These are phyloP conservation scores for Odontarrhena argentea DNA, from an alignment of 345 rosid genomes.

Conservation along the genomic window DNA sequence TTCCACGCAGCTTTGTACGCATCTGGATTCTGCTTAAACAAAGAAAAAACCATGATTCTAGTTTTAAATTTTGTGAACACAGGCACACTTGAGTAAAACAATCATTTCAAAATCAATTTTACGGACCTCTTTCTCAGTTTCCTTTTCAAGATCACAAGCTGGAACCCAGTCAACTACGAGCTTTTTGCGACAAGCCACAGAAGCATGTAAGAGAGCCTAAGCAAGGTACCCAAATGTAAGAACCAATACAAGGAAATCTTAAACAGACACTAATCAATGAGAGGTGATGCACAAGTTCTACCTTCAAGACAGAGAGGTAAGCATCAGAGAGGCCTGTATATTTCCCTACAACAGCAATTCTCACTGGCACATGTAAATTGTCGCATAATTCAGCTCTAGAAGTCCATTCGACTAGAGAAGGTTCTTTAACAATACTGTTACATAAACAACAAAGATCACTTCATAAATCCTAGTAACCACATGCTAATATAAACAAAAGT, in stretches of 20 bases:
- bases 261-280: neutral
- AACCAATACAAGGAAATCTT: constrained; percentile 1
- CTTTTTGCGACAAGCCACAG: constrained; percentile 68
- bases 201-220: constrained; percentile 96
- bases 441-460: constrained; percentile 32
- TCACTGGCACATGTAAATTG: constrained; percentile 66
- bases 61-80: neutral
- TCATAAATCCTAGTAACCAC: neutral
- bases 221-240: constrained; percentile 30
- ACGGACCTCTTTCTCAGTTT: constrained; percentile 61
- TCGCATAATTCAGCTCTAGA: constrained; percentile 69
- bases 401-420: constrained; percentile 72
- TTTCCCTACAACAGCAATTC: constrained; percentile 90
- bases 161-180: constrained; percentile 88
- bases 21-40: constrained; percentile 64
- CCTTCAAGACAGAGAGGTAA: constrained; percentile 88
- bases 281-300: constrained; percentile 17
- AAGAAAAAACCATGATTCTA: constrained; percentile 12
- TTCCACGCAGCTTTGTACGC: constrained; percentile 80
- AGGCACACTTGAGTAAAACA: constrained; percentile 8
- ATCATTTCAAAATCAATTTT: neutral
- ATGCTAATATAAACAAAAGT: constrained; percentile 5
- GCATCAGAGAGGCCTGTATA: constrained; percentile 88
- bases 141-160: constrained; percentile 82
- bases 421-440: constrained; percentile 61